Conservation (phyloP, 768 basidiomycete genomes). For the Amanita exitialis region DNA sequence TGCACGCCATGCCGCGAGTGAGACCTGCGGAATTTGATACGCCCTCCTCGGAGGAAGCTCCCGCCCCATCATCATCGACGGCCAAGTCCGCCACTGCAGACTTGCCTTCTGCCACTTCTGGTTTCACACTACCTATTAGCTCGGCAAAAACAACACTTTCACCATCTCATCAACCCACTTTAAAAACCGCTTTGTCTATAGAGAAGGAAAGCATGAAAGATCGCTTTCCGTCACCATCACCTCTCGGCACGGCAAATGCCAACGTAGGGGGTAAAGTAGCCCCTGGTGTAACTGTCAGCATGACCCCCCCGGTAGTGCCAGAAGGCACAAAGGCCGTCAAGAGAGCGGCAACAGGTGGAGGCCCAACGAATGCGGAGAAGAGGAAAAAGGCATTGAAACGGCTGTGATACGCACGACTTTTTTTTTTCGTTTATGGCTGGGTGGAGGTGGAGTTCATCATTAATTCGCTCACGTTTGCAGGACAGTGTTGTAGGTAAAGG, state of each 20-base stretch:
- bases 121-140: slow-evolving; percentile 29
- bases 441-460: background rate
- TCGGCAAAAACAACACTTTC: slow-evolving; percentile 27
- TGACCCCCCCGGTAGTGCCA: slow-evolving; percentile 21
- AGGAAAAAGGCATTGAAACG: slow-evolving; percentile 85
- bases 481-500: background rate
- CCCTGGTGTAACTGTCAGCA: slow-evolving; percentile 23
- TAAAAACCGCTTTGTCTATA: slow-evolving; percentile 12
- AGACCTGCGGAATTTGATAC: slow-evolving; percentile 64
- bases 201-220: slow-evolving; percentile 43
- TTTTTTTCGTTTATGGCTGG: background rate
- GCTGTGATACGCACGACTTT: slow-evolving; percentile 27
- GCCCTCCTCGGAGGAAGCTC: slow-evolving; percentile 17
- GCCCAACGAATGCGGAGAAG: slow-evolving; percentile 57
- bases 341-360: slow-evolving; percentile 46
- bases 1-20: slow-evolving; percentile 80
- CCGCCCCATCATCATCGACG: slow-evolving; percentile 14
- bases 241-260: slow-evolving; percentile 61
- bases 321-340: slow-evolving; percentile 56
- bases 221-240: slow-evolving; percentile 58
- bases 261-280: slow-evolving; percentile 40
- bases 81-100: slow-evolving; percentile 11
- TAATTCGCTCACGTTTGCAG: background rate
- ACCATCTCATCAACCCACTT: background rate
- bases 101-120: slow-evolving; percentile 17